phyloP scores from a whole-genome alignment of 345 rosid species.

The Hibiscus tridactylites region DNA sequence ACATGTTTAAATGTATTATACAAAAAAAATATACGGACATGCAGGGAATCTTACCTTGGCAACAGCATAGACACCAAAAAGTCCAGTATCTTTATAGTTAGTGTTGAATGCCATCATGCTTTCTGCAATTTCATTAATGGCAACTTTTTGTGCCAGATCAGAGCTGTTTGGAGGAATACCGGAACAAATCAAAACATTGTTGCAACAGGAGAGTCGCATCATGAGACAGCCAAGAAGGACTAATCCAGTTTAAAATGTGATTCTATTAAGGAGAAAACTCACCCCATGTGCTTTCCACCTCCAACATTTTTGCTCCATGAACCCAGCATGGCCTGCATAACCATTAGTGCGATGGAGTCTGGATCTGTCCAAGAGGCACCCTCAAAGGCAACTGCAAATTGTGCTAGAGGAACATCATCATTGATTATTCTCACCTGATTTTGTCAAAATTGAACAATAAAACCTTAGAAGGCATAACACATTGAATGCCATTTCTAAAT shows the following conservation, averaged over 20 bases:
- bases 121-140: slow-evolving; percentile 52
- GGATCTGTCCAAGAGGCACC: not conserved
- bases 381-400: not conserved
- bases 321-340: not conserved
- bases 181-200: slow-evolving; percentile 15
- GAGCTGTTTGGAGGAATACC: slow-evolving; percentile 42
- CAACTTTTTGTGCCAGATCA: slow-evolving; percentile 77
- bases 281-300: not conserved
- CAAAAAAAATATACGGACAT: not conserved
- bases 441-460: not conserved
- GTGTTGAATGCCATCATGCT: not conserved
- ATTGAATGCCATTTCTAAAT: not conserved
- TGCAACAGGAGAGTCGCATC: not conserved
- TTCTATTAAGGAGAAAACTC: not conserved
- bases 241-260: not conserved
- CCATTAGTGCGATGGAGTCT: not conserved
- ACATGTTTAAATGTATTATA: no score
- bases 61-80: not conserved
- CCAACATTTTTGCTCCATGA: not conserved
- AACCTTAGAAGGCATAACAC: not conserved
- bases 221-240: not conserved
- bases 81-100: not conserved
- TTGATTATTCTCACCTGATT: not conserved
- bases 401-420: not conserved
- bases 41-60: not conserved